A percentile compares a stretch with the other conserved stretches of the same genome.
These are phyloP conservation scores for Chaetomiaceae sp. DNA, from an alignment of 2,329 filamentous ascomycete genomes.

Conservation along the genomic window DNA sequence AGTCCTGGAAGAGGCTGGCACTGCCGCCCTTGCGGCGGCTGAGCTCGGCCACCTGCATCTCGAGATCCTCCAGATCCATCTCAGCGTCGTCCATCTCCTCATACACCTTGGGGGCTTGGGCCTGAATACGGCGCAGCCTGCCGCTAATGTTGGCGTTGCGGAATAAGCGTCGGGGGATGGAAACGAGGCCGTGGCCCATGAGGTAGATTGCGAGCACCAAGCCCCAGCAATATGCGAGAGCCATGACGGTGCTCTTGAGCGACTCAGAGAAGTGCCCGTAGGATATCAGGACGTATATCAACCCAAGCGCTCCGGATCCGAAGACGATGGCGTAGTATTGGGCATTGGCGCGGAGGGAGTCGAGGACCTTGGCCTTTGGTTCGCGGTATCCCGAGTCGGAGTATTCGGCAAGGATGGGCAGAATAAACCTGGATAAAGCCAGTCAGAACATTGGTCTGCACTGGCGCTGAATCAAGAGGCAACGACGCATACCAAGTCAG, in stretches of 20 bases:
- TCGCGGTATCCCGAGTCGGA: slow-evolving; percentile 91
- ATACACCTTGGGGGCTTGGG: slow-evolving; percentile 73
- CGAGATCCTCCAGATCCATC: slow-evolving; percentile 72
- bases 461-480: neutral
- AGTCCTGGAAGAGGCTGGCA: slow-evolving; percentile 73
- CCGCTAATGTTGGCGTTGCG: slow-evolving; percentile 73
- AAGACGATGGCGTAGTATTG: slow-evolving; percentile 83
- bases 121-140: slow-evolving; percentile 70
- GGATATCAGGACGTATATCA: slow-evolving; percentile 78
- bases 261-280: slow-evolving; percentile 68
- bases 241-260: slow-evolving; percentile 84
- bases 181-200: slow-evolving; percentile 95
- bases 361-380: slow-evolving; percentile 71
- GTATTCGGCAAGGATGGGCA: slow-evolving; percentile 91
- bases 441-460: slow-evolving; percentile 15
- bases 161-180: slow-evolving; percentile 77
- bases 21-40: slow-evolving; percentile 75
- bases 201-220: slow-evolving; percentile 88
- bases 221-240: slow-evolving; percentile 90
- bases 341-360: slow-evolving; percentile 82
- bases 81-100: slow-evolving; percentile 85
- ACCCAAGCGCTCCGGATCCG: slow-evolving; percentile 62
- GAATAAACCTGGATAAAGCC: slow-evolving; percentile 70
- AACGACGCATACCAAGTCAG: slow-evolving; percentile 70
- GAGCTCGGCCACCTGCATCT: slow-evolving; percentile 74